phyloP scores from a whole-genome alignment of 2,329 filamentous ascomycete genomes.

The Fusarium sambucinum region DNA sequence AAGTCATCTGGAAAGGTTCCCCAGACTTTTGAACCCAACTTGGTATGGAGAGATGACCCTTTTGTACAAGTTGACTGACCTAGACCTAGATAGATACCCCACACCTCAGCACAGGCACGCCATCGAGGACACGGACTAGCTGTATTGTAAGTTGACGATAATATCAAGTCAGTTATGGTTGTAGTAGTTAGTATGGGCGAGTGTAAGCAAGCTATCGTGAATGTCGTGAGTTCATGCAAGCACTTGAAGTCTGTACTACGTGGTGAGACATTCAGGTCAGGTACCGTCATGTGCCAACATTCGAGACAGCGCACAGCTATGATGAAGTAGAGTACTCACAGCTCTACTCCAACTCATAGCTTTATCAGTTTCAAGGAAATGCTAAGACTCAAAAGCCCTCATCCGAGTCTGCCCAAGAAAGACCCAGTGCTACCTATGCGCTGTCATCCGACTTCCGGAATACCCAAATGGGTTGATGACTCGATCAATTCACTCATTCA shows the following conservation, averaged over 20 bases:
- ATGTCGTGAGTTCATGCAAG: conserved; percentile 8
- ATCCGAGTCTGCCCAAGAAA: not conserved
- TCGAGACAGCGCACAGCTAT: not conserved
- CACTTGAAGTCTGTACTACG: conserved; percentile 5
- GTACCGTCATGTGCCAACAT: not conserved
- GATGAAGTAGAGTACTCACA: not conserved
- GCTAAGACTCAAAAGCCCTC: not conserved
- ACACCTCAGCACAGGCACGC: conserved; percentile 34
- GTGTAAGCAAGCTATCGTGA: not conserved
- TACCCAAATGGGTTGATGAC: not conserved
- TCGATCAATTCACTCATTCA: conserved; percentile 4
- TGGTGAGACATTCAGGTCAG: conserved; percentile 5
- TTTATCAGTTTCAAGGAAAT: not conserved
- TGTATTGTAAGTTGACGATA: not conserved
- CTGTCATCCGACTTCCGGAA: conserved; percentile 2
- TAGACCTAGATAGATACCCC: conserved; percentile 26
- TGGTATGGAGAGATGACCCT: conserved; percentile 32
- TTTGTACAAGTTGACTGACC: conserved; percentile 9
- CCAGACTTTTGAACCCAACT: conserved; percentile 37
- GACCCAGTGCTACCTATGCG: not conserved
- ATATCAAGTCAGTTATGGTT: not conserved
- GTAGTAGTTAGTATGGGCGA: not conserved
- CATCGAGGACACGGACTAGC: conserved; percentile 20
- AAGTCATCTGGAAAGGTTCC: conserved; percentile 22
- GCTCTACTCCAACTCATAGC: not conserved